phyloP scores from a whole-genome alignment of 2,329 filamentous ascomycete species.

The Diaporthe capsici region DNA sequence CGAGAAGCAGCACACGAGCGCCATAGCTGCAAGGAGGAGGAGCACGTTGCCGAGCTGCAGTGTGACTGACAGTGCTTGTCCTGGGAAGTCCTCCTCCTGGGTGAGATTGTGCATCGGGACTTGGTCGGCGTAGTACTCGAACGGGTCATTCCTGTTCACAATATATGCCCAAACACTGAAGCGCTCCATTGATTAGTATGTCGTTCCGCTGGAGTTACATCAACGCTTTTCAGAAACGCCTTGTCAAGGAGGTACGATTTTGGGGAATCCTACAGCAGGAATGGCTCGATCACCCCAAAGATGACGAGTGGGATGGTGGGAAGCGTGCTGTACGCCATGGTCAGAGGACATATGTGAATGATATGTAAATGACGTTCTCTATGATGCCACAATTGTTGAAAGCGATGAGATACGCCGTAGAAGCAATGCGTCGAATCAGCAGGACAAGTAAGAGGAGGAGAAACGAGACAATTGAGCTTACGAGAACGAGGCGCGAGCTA shows the following conservation, averaged over 20 bases:
- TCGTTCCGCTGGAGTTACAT: background rate
- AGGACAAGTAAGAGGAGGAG: background rate
- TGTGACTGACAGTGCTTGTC: slow-evolving; percentile 46
- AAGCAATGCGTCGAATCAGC: background rate
- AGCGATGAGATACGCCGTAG: background rate
- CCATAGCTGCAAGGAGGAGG: slow-evolving; percentile 50
- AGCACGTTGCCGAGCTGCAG: slow-evolving; percentile 51
- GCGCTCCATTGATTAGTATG: background rate
- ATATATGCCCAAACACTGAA: slow-evolving; percentile 43
- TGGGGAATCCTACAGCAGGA: slow-evolving; percentile 6
- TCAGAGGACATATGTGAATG: background rate
- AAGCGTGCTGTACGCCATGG: slow-evolving; percentile 29
- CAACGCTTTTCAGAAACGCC: background rate
- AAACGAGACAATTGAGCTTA: background rate
- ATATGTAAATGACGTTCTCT: background rate
- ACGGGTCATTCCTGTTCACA: slow-evolving; percentile 45
- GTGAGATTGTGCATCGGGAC: slow-evolving; percentile 44
- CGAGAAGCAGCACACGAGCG: slow-evolving; percentile 50
- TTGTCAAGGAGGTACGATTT: background rate
- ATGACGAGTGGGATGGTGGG: slow-evolving; percentile 32
- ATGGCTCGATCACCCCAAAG: slow-evolving; percentile 27
- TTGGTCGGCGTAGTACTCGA: slow-evolving; percentile 48
- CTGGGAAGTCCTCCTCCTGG: slow-evolving; percentile 38
- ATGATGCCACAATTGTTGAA: background rate
- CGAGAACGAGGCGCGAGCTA: background rate